Conservation (phyloP, 2,329 filamentous ascomycete species). For the Catunica adiposa region DNA sequence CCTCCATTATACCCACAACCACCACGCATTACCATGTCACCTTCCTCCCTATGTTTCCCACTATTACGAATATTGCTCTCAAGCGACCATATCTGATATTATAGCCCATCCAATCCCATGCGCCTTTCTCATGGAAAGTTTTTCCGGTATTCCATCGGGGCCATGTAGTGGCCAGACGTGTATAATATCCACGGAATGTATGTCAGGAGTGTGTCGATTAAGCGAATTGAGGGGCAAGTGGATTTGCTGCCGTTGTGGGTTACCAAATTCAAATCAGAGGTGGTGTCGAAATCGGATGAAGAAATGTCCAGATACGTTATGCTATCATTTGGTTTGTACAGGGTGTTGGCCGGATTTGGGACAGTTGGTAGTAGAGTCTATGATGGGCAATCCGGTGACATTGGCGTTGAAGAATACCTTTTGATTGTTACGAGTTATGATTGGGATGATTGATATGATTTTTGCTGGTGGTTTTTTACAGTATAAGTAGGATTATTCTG, state of each 20-base stretch:
- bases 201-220: conserved; percentile 31
- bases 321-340: conserved; percentile 34
- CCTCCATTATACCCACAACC: conserved; percentile 34
- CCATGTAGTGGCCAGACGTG: not conserved
- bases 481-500: too few relatives aligned
- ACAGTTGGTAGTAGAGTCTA: not conserved
- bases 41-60: conserved; percentile 25
- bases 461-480: too few relatives aligned
- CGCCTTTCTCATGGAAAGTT: too few relatives aligned
- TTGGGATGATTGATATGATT: too few relatives aligned
- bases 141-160: not conserved
- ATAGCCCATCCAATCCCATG: too few relatives aligned
- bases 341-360: conserved; percentile 24
- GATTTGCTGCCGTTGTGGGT: conserved; percentile 33
- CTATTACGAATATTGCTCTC: conserved; percentile 29
- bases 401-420: not conserved
- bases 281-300: conserved; percentile 31
- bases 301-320: conserved; percentile 33
- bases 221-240: conserved; percentile 32
- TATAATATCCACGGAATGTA: conserved; percentile 21
- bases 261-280: conserved; percentile 29
- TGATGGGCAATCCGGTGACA: not conserved
- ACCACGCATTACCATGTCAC: conserved; percentile 30
- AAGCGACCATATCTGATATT: conserved; percentile 13
- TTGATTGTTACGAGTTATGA: too few relatives aligned